Evolutionary conservation across 2,329 filamentous ascomycete genomes (phyloP), one percentile per base, ranked within the genome.

Genomic region (Byssothecium circinans): DNA sequence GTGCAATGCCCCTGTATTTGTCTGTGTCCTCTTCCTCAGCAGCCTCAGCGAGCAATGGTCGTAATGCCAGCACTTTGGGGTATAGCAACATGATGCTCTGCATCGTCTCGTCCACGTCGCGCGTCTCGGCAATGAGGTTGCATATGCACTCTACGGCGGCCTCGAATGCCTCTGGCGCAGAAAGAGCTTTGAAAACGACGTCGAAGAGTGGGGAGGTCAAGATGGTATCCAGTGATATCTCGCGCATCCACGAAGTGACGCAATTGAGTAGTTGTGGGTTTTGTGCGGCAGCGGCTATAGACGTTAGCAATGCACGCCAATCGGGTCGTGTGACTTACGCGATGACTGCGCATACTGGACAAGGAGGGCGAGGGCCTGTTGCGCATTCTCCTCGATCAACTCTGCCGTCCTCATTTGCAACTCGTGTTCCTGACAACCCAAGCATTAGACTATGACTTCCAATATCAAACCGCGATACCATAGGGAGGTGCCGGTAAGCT

Each of bases 201-300:
- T 89, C 83, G 58, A 99, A 79, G 12, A 99, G 78, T 6, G 91
- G 87, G 1, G 92, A 96, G 60, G 86, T 87, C 57, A 95, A 87
- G 54, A 99, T 84, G 52, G 88, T 86, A 54, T 80, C 81, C 39
- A 95, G 82, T 0, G 92, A 89, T 6, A 99, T 89, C 74, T 99
- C 94, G 60, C 91, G 84, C 58, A 97, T 81, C 94, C 94, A 99
- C 2, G 94, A 96, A 25, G 91, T 95, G 60, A 97, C 91, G 69
- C 94, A 97, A 63, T 96, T 90, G 69, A 97, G 85, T 39, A 99
- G 81, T 64, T 91, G 88, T 2, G 92, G 91, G 65, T 96, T 96
- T 53, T 86, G 87, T 8, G 90, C 82, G 19, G 92, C 91, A 39
- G 83, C 77, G 41, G 81, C 90, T 57, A 22, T 17, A 18, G 20